Conservation (phyloP, 1,284 basidiomycete species). For the Ustilago cynodontis region DNA sequence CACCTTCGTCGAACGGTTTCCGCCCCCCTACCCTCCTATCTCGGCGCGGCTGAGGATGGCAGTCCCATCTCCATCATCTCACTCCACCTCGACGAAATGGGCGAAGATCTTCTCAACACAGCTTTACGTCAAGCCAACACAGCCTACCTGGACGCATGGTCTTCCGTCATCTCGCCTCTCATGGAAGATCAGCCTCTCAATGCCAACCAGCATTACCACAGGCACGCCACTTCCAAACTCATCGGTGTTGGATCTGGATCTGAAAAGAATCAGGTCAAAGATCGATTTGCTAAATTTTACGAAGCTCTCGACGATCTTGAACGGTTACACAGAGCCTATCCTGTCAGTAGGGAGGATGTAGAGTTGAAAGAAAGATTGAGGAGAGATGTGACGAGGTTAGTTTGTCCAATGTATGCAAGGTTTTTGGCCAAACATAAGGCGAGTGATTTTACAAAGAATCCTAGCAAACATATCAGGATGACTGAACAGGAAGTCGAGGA, state of each 20-base stretch:
- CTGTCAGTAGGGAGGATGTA: conserved; percentile 55
- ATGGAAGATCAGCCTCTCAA: conserved; percentile 58
- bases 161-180: conserved; percentile 56
- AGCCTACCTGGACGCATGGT: conserved; percentile 65
- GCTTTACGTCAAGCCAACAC: conserved; percentile 58
- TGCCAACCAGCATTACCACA: conserved; percentile 39
- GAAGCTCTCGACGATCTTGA: conserved; percentile 63
- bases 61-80: conserved; percentile 30
- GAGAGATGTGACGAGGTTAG: conserved; percentile 55
- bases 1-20: conserved; percentile 49
- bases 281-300: conserved; percentile 65
- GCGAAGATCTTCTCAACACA: conserved; percentile 51
- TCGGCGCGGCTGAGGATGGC: conserved; percentile 30
- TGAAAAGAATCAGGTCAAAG: conserved; percentile 64
- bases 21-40: conserved; percentile 33
- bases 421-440: conserved; percentile 58
- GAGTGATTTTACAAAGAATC: conserved; percentile 62
- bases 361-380: conserved; percentile 52
- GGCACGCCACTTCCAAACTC: conserved; percentile 53
- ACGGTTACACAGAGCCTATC: conserved; percentile 61
- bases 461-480: conserved; percentile 61
- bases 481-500: conserved; percentile 60
- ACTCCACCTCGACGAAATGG: conserved; percentile 53
- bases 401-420: conserved; percentile 57
- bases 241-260: conserved; percentile 55